Base-by-base conservation (phyloP, 257 asterid genomes). In the Apocynum venetum region DNA sequence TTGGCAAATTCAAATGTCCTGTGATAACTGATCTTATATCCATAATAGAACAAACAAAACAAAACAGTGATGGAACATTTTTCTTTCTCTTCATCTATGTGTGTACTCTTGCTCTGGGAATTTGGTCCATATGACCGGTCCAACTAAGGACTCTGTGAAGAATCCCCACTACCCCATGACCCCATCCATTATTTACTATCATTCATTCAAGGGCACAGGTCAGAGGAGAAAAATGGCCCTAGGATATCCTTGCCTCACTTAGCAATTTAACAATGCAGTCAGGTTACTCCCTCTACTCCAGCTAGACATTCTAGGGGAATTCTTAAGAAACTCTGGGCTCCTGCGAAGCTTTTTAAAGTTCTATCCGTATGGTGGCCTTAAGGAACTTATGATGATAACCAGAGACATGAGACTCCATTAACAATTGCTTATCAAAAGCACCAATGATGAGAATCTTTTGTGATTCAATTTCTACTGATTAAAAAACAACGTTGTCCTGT, bases 91-190 rank as follows among this genome's bases (percentile, higher is more conserved):
- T 25, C 74, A 12, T 84, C 41, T 78, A 80, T 77, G n/a, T 82
- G 11, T 82, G 86, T 74, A 76, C 69, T 69, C 81, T 83, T 84
- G 95, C 89, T 80, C 71, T 85, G 92, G 92, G 82, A 92, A 89
- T 86, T 87, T 5, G 96, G 87, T 86, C 89, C 96, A 82, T 41
- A 66, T 78, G 93, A 91, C 97, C 88, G 77, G 90, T 90, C 97
- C 91, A 87, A 85, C 87, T 83, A 77, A 77, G 53, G 77, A 78
- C 82, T 74, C 57, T 12, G 20, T 2, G 57, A 72, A 64, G 51
- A 51, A 17, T 9, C 71, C 41, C 12, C 25, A 31, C 0, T 60
- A 41, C 17, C 2, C 74, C 71, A 40, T 75, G 61, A 1, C 55
- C 14, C 12, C 55, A 13, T 25, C 31, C 69, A 80, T 73, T 80